These are phyloP conservation scores for Tolypocladium tundrense DNA, from an alignment of 2,329 filamentous ascomycete species.

Conservation along the genomic window DNA sequence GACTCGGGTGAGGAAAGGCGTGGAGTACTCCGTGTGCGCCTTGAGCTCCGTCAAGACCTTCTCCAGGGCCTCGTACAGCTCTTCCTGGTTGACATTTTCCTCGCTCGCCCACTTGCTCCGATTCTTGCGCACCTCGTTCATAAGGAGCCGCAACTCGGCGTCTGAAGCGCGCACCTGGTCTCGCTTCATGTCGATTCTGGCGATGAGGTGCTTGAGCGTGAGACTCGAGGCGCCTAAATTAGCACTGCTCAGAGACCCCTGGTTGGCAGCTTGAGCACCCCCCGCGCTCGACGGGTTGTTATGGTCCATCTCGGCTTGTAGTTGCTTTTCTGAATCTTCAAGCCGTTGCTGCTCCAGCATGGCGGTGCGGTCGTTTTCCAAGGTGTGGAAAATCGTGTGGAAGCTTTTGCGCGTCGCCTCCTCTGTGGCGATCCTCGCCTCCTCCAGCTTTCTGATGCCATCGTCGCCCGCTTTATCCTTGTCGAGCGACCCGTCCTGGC, in stretches of 20 bases:
- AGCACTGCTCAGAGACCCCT: conserved; percentile 83
- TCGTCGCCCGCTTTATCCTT: conserved; percentile 68
- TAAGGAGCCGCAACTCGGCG: conserved; percentile 79
- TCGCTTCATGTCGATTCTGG: conserved; percentile 86
- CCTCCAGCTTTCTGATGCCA: conserved; percentile 85
- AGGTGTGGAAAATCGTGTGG: conserved; percentile 85
- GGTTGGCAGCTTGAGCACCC: conserved; percentile 49
- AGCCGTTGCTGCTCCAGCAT: conserved; percentile 97
- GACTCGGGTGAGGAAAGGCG: conserved; percentile 86
- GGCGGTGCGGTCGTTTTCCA: conserved; percentile 89
- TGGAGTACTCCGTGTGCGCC: conserved; percentile 92
- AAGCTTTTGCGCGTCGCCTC: conserved; percentile 85
- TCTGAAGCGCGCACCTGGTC: conserved; percentile 86
- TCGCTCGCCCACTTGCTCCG: conserved; percentile 98
- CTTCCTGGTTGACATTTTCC: conserved; percentile 94
- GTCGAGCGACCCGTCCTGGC: conserved; percentile 35
- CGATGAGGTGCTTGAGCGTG: conserved; percentile 93
- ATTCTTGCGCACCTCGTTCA: conserved; percentile 97
- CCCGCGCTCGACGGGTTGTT: conserved; percentile 41
- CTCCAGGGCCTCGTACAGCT: conserved; percentile 91
- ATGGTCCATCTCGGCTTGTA: conserved; percentile 88
- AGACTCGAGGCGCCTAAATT: conserved; percentile 94
- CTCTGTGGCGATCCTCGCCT: conserved; percentile 82
- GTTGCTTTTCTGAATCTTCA: conserved; percentile 90
- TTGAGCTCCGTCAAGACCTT: conserved; percentile 97